These are phyloP conservation scores for Cyclospora cayetanensis DNA, from an alignment of 169 alveolate species.

Conservation along the genomic window DNA sequence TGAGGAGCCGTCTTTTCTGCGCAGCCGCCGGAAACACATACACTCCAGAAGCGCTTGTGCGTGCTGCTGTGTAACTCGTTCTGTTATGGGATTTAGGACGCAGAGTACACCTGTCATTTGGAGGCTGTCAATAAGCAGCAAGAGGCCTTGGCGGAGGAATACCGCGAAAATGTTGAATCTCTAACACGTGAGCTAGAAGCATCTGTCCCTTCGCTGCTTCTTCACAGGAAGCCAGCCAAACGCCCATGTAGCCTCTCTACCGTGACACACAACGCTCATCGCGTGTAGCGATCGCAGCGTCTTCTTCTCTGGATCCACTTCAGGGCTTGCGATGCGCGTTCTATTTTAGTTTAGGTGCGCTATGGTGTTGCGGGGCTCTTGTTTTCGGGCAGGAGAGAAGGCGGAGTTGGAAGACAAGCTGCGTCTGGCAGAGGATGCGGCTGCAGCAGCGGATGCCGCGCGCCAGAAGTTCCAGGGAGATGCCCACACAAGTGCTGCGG, in stretches of 20 bases:
- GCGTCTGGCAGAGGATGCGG: constrained; percentile 42
- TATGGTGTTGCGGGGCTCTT: background rate
- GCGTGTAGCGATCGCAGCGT: background rate
- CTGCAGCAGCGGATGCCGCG: constrained; percentile 57
- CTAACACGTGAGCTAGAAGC: background rate
- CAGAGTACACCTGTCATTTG: background rate
- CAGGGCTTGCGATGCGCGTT: background rate
- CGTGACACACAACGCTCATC: background rate
- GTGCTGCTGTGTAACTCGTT: too few species aligned
- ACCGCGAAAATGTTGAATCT: background rate
- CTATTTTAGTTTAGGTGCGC: background rate
- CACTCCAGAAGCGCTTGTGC: too few species aligned
- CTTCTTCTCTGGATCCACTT: background rate
- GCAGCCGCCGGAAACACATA: too few species aligned
- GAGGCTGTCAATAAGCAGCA: constrained; percentile 1
- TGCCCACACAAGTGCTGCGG: background rate
- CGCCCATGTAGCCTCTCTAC: too few species aligned
- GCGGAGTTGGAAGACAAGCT: constrained; percentile 45
- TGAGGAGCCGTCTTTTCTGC: too few species aligned
- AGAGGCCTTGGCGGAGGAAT: background rate
- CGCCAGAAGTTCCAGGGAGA: constrained; percentile 51
- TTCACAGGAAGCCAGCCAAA: background rate
- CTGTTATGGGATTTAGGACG: too few species aligned
- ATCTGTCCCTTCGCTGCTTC: background rate
- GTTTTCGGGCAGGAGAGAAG: constrained; percentile 31